phyloP scores from a whole-genome alignment of 768 basidiomycete species.

The Mycena vulgaris region DNA sequence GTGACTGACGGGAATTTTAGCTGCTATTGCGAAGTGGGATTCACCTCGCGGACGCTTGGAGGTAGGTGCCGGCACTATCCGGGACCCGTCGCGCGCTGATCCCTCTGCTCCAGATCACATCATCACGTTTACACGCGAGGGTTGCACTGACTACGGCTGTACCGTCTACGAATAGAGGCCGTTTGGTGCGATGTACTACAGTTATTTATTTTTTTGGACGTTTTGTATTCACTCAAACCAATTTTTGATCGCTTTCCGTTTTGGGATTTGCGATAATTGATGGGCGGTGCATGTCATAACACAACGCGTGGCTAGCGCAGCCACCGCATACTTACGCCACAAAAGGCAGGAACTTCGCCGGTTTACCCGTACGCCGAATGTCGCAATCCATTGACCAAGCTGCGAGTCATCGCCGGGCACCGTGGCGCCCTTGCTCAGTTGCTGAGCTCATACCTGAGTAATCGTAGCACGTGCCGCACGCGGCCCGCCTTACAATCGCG shows the following conservation, averaged over 20 bases:
- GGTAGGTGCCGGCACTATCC: conserved; percentile 56
- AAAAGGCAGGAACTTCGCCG: too few relatives aligned
- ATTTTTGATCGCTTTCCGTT: too few relatives aligned
- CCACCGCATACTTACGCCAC: too few relatives aligned
- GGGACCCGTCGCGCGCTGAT: background rate
- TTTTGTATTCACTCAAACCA: background rate
- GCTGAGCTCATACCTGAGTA: conserved; percentile 35
- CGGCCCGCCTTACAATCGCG: conserved; percentile 18
- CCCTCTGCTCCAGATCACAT: conserved; percentile 66
- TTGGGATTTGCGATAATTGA: too few relatives aligned
- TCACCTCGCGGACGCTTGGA: conserved; percentile 75
- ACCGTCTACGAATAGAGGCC: conserved; percentile 51
- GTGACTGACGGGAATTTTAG: conserved; percentile 48
- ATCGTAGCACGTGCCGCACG: conserved; percentile 22
- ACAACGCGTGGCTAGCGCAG: too few relatives aligned
- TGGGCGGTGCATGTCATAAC: too few relatives aligned
- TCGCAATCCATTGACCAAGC: too few relatives aligned
- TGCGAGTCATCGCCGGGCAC: too few relatives aligned
- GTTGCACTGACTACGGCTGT: conserved; percentile 72
- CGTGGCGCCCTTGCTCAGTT: too few relatives aligned
- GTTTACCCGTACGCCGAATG: too few relatives aligned
- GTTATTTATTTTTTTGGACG: background rate
- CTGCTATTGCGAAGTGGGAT: conserved; percentile 83
- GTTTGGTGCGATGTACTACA: background rate
- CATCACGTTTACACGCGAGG: conserved; percentile 76